Conservation (phyloP, 768 basidiomycete genomes). For the Mrakia blollopis region DNA sequence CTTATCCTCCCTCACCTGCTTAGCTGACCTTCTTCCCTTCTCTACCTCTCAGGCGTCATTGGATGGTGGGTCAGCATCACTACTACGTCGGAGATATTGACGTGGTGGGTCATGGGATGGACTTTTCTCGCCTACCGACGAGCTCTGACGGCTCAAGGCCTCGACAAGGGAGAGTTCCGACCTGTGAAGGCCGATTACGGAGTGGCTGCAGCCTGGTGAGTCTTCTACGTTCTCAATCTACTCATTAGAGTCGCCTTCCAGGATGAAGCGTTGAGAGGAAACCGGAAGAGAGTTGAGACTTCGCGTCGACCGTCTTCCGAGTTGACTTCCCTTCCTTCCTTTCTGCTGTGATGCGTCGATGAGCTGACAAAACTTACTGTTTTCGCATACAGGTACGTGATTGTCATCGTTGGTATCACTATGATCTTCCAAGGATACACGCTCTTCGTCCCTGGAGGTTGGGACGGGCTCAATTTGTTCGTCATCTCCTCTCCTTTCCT, state of each 20-base stretch:
- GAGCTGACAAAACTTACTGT: background rate
- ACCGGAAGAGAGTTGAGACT: too few relatives aligned
- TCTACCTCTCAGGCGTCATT: background rate
- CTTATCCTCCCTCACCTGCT: background rate
- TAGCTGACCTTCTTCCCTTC: background rate
- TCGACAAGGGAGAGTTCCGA: background rate
- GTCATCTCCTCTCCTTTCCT: background rate
- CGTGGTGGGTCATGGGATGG: background rate
- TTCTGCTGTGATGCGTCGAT: background rate
- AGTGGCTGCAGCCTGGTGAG: background rate
- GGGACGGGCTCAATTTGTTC: background rate
- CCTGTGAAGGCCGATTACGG: background rate
- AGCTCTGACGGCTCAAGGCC: background rate
- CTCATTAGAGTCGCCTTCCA: too few relatives aligned
- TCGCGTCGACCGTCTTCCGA: too few relatives aligned
- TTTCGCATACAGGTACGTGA: background rate
- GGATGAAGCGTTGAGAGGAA: too few relatives aligned
- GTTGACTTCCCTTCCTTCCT: background rate
- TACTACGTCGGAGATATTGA: background rate
- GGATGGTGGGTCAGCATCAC: background rate
- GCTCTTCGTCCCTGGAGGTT: background rate
- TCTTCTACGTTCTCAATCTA: too few relatives aligned
- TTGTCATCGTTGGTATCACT: background rate
- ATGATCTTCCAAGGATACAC: constrained; percentile 2
- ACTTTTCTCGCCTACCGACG: background rate